Base-by-base conservation (phyloP, 768 basidiomycete genomes). In the Termitomyces sp. region DNA sequence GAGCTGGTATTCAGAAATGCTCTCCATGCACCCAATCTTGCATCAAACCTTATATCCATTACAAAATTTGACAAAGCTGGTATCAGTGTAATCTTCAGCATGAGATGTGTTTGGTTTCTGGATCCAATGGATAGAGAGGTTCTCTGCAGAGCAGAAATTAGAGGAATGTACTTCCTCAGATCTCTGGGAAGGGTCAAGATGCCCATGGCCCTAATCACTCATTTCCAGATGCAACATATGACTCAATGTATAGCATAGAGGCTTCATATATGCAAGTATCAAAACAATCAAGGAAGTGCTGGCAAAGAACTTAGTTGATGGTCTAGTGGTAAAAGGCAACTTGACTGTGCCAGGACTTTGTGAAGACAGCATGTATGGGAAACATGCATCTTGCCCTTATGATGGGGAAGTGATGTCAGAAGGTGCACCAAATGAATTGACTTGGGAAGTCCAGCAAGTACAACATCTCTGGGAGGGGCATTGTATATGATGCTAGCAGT, bases 261-360 rank as follows among this genome's bases (percentile, higher is more conserved):
- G n/a, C n/a, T n/a, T n/a, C n/a, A n/a, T n/a, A n/a, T n/a, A n/a
- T 2, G 8, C 16, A 4, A 30, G 24, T 0, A 1, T 45, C 0
- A 45, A 26, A 14, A 26, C 24, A 2, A 45, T 45, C 36, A 38
- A 16, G 6, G 16, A 45, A 1, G 24, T 14, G 6, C 44, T 26
- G 7, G 24, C 6, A 16, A 26, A 16, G 2, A 6, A 45, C 7
- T 14, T 45, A 3, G 22, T 26, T 2, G 44, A 45, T 9, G 0
- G 44, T 1, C 36, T 38, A 1, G 16, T 16, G 13, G 4, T 45
- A 7, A 26, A 45, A 26, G 44, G 44, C 2, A 2, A 26, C 13
- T 14, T 24, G 6, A 4, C 16, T 14, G n/a, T 24, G 5, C 14
- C 2, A 16, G 44, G 44, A 0, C 5, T 45, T 4, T 45, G 44